phyloP scores from a whole-genome alignment of 345 rosid genomes.

The Eucalyptus sp. region DNA sequence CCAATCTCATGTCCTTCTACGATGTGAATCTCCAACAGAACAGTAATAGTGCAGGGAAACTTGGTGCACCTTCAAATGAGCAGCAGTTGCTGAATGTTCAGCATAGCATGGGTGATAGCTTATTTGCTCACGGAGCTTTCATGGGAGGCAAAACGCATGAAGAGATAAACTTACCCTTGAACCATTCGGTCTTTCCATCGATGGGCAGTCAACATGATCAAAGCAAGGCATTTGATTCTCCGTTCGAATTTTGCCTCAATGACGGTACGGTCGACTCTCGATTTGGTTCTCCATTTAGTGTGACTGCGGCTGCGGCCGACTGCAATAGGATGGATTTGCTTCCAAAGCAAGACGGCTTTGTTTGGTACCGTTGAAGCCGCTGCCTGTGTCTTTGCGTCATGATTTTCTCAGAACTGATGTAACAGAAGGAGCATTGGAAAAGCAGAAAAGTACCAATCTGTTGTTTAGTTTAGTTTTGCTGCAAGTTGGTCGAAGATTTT shows the following conservation, averaged over 20 bases:
- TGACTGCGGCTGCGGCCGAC: background rate
- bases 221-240: slow-evolving; percentile 20
- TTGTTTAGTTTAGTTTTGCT: background rate
- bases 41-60: slow-evolving; percentile 1
- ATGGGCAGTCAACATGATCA: slow-evolving; percentile 13
- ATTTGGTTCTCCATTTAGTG: slow-evolving; percentile 20
- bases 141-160: slow-evolving; percentile 10
- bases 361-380: background rate
- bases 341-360: background rate
- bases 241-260: slow-evolving; percentile 1
- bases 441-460: background rate
- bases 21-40: slow-evolving; percentile 26
- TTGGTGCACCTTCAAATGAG: background rate
- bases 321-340: background rate
- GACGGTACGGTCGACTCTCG: background rate
- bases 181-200: slow-evolving; percentile 5
- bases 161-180: slow-evolving; percentile 6
- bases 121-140: slow-evolving; percentile 9
- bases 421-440: background rate
- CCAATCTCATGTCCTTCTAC: slow-evolving; percentile 40
- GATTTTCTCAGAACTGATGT: background rate
- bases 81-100: slow-evolving; percentile 10
- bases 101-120: slow-evolving; percentile 10
- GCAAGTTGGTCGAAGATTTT: background rate
- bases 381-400: background rate